Conservation (phyloP, 192 early-diverging fungal species). For the Coemansia umbellata region DNA sequence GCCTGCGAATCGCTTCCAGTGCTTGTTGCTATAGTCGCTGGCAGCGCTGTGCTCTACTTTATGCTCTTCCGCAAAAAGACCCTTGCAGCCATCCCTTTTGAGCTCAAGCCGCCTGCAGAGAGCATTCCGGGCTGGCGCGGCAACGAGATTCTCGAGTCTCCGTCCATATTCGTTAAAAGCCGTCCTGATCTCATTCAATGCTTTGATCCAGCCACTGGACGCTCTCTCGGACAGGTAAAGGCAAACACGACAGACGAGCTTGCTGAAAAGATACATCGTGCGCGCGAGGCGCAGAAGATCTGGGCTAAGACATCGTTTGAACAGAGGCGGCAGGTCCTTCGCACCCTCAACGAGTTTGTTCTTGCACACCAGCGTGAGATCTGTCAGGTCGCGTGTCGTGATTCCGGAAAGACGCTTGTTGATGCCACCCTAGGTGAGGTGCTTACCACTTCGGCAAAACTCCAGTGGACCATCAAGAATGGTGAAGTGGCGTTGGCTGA, state of each 20-base stretch:
- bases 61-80: constrained; percentile 2
- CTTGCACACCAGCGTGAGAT: constrained; percentile 72
- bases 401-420: constrained; percentile 79
- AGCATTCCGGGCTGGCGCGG: constrained; percentile 33
- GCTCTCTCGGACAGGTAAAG: constrained; percentile 60
- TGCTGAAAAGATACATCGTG: constrained; percentile 51
- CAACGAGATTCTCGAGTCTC: constrained; percentile 19
- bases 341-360: constrained; percentile 67
- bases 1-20: constrained; percentile 13
- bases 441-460: constrained; percentile 69
- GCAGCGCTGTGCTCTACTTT: constrained; percentile 21
- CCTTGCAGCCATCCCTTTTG: constrained; percentile 32
- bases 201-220: constrained; percentile 83
- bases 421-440: constrained; percentile 85
- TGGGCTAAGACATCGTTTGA: constrained; percentile 72
- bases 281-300: constrained; percentile 59
- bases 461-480: constrained; percentile 75
- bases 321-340: constrained; percentile 66
- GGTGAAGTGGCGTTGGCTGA: constrained; percentile 67
- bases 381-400: constrained; percentile 65
- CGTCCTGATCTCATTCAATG: constrained; percentile 59
- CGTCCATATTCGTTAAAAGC: constrained; percentile 21
- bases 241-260: constrained; percentile 59
- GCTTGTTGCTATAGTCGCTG: constrained; percentile 16
- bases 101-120: constrained; percentile 36